phyloP scores from a whole-genome alignment of 1,284 basidiomycete species.

The Trichosporon coremiiforme region DNA sequence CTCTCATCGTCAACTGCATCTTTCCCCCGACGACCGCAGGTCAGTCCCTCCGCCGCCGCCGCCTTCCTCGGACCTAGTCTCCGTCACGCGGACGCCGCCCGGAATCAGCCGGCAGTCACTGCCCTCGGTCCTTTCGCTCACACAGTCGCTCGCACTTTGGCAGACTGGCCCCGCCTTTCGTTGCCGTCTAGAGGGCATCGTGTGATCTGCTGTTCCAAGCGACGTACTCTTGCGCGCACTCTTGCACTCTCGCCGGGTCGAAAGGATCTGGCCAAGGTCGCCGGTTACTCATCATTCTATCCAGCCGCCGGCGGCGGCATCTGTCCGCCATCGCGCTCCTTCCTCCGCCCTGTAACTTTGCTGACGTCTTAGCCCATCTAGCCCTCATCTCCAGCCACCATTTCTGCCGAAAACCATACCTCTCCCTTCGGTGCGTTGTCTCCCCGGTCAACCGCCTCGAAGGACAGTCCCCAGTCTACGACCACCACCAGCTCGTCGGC shows the following conservation, averaged over 20 bases:
- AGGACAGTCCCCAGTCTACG: conserved; percentile 34
- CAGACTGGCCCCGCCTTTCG: background rate
- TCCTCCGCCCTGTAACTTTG: too few relatives aligned
- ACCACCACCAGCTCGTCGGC: conserved; percentile 34
- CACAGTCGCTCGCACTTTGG: background rate
- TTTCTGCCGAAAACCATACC: conserved; percentile 48
- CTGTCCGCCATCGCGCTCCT: background rate
- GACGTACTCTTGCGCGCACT: background rate
- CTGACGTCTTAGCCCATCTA: conserved; percentile 18
- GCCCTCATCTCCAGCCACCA: conserved; percentile 34
- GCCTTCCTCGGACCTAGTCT: background rate
- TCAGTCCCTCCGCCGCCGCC: background rate
- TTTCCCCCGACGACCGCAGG: background rate
- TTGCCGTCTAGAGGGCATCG: background rate
- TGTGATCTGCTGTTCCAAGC: background rate
- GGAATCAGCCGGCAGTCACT: too few relatives aligned
- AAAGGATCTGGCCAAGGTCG: background rate
- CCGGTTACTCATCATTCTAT: background rate
- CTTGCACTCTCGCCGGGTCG: background rate
- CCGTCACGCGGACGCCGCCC: background rate
- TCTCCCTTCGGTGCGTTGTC: conserved; percentile 50
- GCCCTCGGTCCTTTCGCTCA: background rate
- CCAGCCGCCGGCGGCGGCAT: background rate
- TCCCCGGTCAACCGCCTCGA: conserved; percentile 47
- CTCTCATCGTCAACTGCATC: background rate